A percentile compares a stretch with the other conserved stretches of the same genome.
Evolutionary conservation across 2,329 filamentous ascomycete species (phyloP).

Genomic region (Kalaharituber pfeilii): DNA sequence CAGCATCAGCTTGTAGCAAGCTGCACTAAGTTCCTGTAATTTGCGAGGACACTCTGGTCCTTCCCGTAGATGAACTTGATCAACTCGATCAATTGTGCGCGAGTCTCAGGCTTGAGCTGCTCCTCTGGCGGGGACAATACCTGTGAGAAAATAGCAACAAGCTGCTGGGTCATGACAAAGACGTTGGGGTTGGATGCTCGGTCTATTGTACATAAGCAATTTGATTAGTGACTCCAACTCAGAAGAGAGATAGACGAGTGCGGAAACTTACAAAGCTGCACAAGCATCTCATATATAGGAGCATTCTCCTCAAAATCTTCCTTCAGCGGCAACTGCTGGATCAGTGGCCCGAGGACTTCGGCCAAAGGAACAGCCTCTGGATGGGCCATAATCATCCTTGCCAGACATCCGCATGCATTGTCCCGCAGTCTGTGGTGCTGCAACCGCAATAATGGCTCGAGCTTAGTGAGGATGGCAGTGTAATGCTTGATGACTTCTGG

Average conservation of each 20-base stretch:
- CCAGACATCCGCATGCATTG: conserved; percentile 81
- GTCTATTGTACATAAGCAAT: conserved; percentile 31
- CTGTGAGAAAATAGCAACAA: conserved; percentile 54
- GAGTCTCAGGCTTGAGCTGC: conserved; percentile 56
- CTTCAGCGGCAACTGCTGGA: conserved; percentile 65
- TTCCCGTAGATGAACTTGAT: conserved; percentile 35
- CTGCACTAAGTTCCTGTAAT: conserved; percentile 13
- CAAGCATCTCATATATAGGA: conserved; percentile 78
- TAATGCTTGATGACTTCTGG: conserved; percentile 59
- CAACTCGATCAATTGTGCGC: conserved; percentile 46
- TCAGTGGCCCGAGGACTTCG: conserved; percentile 64
- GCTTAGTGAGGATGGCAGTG: conserved; percentile 59
- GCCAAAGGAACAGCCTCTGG: conserved; percentile 63
- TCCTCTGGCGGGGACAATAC: conserved; percentile 55
- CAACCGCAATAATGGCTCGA: conserved; percentile 68
- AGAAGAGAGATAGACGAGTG: conserved; percentile 2
- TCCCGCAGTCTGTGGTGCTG: conserved; percentile 69
- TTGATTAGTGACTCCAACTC: conserved; percentile 4
- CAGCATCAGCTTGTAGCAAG: neutral
- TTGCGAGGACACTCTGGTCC: conserved; percentile 12
- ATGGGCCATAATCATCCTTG: conserved; percentile 79
- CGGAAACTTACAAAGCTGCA: conserved; percentile 54
- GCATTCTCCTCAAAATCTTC: conserved; percentile 96
- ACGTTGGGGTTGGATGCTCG: conserved; percentile 51
- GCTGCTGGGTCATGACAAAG: conserved; percentile 48